Evolutionary conservation across 2,329 filamentous ascomycete species (phyloP).

Genomic region (Apiospora aurea): DNA sequence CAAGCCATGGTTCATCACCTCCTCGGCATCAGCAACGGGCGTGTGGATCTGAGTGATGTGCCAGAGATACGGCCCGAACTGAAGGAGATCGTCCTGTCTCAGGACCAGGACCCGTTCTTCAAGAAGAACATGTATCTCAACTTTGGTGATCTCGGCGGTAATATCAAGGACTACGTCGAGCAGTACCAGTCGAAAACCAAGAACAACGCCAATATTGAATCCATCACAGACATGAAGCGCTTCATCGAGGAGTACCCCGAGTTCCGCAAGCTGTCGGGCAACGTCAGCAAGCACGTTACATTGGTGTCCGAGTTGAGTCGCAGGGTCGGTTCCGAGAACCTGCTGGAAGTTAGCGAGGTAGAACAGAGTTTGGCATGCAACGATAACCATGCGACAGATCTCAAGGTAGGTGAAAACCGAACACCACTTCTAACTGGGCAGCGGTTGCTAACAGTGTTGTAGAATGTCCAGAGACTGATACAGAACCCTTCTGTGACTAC

Average conservation of each 20-base stretch:
- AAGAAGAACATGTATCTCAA: conserved; percentile 99
- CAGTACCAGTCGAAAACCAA: conserved; percentile 99
- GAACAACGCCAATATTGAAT: conserved; percentile 93
- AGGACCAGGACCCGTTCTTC: conserved; percentile 98
- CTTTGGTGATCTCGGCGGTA: conserved; percentile 93
- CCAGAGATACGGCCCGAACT: conserved; percentile 86
- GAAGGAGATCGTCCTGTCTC: conserved; percentile 92
- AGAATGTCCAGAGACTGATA: conserved; percentile 87
- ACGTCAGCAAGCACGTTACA: conserved; percentile 98
- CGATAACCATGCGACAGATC: conserved; percentile 88
- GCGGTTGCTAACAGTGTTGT: conserved; percentile 34
- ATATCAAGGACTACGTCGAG: conserved; percentile 98
- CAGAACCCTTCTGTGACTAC: conserved; percentile 78
- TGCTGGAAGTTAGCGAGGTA: conserved; percentile 96
- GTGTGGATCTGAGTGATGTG: conserved; percentile 85
- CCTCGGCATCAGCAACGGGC: conserved; percentile 92
- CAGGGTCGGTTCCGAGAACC: conserved; percentile 81
- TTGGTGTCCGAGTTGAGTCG: conserved; percentile 92
- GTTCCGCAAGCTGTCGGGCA: conserved; percentile 94
- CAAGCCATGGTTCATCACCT: conserved; percentile 99
- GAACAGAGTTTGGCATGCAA: conserved; percentile 97
- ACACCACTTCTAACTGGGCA: neutral
- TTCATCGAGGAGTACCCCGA: conserved; percentile 99
- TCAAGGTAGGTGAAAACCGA: conserved; percentile 69
- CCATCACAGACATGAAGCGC: conserved; percentile 97